These are phyloP conservation scores for Trichoderma citrinoviride DNA, from an alignment of 2,329 filamentous ascomycete genomes.

Conservation along the genomic window DNA sequence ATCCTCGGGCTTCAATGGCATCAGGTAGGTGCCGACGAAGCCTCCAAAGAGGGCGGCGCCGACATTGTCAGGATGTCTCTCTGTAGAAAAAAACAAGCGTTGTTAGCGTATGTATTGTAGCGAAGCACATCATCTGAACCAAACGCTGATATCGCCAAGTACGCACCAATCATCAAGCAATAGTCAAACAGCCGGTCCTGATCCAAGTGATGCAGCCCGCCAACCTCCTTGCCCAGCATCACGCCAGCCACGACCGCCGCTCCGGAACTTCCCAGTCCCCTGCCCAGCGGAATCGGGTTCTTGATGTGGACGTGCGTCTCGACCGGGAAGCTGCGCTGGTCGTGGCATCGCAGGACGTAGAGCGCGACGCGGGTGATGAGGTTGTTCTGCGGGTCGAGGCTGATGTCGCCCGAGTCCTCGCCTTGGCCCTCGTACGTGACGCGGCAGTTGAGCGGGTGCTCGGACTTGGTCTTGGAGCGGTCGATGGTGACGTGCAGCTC, in stretches of 20 bases:
- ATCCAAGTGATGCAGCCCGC: conserved; percentile 68
- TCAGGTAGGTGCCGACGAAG: conserved; percentile 94
- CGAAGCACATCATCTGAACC: too few relatives aligned
- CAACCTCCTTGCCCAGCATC: conserved; percentile 86
- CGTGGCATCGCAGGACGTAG: conserved; percentile 91
- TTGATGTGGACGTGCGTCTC: conserved; percentile 91
- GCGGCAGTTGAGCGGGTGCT: conserved; percentile 74
- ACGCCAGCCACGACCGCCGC: conserved; percentile 95
- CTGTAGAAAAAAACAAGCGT: conserved; percentile 43
- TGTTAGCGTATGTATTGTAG: too few relatives aligned
- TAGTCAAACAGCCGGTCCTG: conserved; percentile 89
- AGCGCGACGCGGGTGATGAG: conserved; percentile 91
- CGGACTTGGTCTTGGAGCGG: conserved; percentile 50
- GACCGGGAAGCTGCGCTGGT: conserved; percentile 76
- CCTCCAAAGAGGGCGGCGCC: conserved; percentile 93
- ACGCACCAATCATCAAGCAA: conserved; percentile 87
- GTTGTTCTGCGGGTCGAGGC: conserved; percentile 80
- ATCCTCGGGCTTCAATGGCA: conserved; percentile 85
- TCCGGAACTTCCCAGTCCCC: conserved; percentile 91
- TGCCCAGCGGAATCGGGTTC: conserved; percentile 90
- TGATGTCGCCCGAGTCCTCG: conserved; percentile 68
- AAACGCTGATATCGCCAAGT: too few relatives aligned
- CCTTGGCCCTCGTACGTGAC: conserved; percentile 88
- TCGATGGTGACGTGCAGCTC: conserved; percentile 81
- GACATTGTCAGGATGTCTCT: conserved; percentile 91